Evolutionary conservation across 73 alveolate genomes (phyloP), one percentile per base, ranked within the genome.

Genomic region (Symbiodinium natans): DNA sequence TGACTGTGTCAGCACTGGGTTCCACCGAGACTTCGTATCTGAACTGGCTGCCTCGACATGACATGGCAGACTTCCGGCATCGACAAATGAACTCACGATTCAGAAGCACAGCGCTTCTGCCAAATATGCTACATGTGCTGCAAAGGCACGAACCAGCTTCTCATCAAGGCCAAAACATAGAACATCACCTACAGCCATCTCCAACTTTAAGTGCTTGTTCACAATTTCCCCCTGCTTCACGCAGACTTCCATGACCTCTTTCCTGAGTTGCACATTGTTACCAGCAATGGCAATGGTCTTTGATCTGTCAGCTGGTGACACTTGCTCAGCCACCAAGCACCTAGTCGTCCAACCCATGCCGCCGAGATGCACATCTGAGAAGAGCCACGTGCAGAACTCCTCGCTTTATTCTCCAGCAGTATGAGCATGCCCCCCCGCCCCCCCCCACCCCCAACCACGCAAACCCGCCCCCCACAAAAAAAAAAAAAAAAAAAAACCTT

Each of bases 161-260:
- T 90, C 97, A 54, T 90, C 97, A 42, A 90, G 52, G 3, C 89
- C 97, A 29, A 41, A 90, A 75, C 97, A 90, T 29, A 90, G 80
- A 21, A 90, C 97, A 46, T 90, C 97, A 9, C 97, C 97, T 0
- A 90, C 97, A 7, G 52, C 41, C 97, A 90, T 90, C 97, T 90
- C 97, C 80, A 90, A 52, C 31, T 90, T 90, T 82, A 90, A 46
- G 59, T 80, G 97, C 52, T 90, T 90, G 88, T 90, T 71, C 82
- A 90, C 97, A 73, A 90, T 90, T 71, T 73, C 97, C 38, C 97
- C 97, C 68, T 90, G 97, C 88, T 90, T 90, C 52, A 90, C 97
- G 54, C 97, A 90, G 33, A 90, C 97, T 40, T 90, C 97, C 97
- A 90, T 90, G 46, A 68, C 52, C 88, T 90, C 80, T 41, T 90